phyloP scores from a whole-genome alignment of 768 basidiomycete genomes.

The Lactarius deliciosus region DNA sequence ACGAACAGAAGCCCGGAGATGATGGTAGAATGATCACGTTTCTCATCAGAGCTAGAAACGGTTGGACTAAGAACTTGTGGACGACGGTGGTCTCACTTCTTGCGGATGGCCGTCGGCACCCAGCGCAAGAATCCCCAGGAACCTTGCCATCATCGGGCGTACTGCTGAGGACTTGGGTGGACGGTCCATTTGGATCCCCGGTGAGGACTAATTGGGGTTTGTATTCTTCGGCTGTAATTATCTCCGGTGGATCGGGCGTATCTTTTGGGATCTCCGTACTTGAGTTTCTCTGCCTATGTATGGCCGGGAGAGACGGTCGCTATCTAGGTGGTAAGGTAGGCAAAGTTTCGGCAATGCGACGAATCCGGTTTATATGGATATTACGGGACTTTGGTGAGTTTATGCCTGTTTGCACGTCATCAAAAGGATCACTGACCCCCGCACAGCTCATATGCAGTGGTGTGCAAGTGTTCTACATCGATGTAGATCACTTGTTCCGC shows the following conservation, averaged over 20 bases:
- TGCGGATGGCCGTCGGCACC: slow-evolving; percentile 34
- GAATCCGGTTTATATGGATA: slow-evolving; percentile 77
- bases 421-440: not conserved
- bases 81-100: slow-evolving; percentile 46
- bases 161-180: slow-evolving; percentile 56
- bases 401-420: not conserved
- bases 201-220: slow-evolving; percentile 57
- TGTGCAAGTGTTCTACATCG: slow-evolving; percentile 63
- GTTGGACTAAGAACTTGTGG: slow-evolving; percentile 70
- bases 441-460: slow-evolving; percentile 72
- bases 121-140: slow-evolving; percentile 36
- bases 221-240: slow-evolving; percentile 58
- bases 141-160: slow-evolving; percentile 47
- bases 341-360: slow-evolving; percentile 42
- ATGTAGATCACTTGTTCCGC: slow-evolving; percentile 56
- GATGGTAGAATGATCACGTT: slow-evolving; percentile 59
- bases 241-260: slow-evolving; percentile 76
- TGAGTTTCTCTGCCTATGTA: slow-evolving; percentile 58
- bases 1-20: slow-evolving; percentile 44
- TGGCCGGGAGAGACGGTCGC: slow-evolving; percentile 54
- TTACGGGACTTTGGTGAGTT: slow-evolving; percentile 70
- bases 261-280: slow-evolving; percentile 67
- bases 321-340: slow-evolving; percentile 49
- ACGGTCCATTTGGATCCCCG: slow-evolving; percentile 70
- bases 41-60: slow-evolving; percentile 65